Conservation (phyloP, 2,329 filamentous ascomycete genomes). For the Sclerotinia sclerotiorum region DNA sequence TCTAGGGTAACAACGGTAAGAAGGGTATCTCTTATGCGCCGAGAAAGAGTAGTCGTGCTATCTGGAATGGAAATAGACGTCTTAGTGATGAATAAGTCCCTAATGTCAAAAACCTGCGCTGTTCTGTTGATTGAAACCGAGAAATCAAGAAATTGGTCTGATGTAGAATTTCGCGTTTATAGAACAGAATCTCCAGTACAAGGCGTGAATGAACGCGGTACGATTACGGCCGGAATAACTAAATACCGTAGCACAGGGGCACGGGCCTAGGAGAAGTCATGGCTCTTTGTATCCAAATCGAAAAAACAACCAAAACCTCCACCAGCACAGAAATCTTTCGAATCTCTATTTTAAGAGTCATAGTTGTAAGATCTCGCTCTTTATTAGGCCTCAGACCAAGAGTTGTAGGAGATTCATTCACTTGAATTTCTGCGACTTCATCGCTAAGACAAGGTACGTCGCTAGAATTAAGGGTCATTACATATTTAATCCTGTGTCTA, state of each 20-base stretch:
- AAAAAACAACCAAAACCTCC: conserved; percentile 10
- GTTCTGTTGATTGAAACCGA: conserved; percentile 26
- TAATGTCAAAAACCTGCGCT: conserved; percentile 1
- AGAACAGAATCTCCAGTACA: conserved; percentile 12
- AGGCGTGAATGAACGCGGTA: conserved; percentile 19
- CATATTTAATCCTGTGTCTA: conserved; percentile 7
- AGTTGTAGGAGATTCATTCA: background rate
- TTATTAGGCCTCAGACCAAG: background rate
- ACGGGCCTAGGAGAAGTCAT: background rate
- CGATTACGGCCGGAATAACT: conserved; percentile 18
- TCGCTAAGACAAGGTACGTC: conserved; percentile 14
- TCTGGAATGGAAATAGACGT: conserved; percentile 22
- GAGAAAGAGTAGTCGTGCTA: conserved; percentile 8
- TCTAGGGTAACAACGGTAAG: conserved; percentile 30
- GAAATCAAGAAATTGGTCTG: conserved; percentile 16
- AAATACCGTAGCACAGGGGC: background rate
- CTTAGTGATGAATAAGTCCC: conserved; percentile 26
- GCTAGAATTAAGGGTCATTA: conserved; percentile 4
- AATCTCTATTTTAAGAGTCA: conserved; percentile 3
- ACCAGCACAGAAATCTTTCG: conserved; percentile 1
- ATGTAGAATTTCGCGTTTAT: conserved; percentile 22
- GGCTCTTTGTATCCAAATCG: conserved; percentile 6
- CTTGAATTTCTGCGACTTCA: background rate
- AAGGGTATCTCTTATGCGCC: conserved; percentile 27
- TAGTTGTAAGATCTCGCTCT: background rate